phyloP scores from a whole-genome alignment of 1,139 yeast species.

The Candida albicans region DNA sequence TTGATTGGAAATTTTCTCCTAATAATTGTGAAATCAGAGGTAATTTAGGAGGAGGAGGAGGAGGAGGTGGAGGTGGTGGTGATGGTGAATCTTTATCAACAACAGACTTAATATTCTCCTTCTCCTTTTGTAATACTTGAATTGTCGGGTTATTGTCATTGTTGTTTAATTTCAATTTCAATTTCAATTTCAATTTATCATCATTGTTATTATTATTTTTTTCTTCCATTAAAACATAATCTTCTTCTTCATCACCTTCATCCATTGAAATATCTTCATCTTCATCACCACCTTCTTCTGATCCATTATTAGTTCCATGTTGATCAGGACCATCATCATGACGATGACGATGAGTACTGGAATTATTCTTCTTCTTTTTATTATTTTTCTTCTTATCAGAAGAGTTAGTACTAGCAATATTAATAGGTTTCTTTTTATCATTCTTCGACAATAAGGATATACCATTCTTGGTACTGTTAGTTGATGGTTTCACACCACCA shows the following conservation, averaged over 20 bases:
- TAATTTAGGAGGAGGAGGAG: too few species aligned
- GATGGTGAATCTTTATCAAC: constrained; percentile 5
- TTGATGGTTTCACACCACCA: neutral
- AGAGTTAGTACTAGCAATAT: too few species aligned
- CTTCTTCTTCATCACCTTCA: neutral
- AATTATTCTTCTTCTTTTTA: too few species aligned
- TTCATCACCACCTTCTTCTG: constrained; percentile 5
- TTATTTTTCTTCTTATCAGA: too few species aligned
- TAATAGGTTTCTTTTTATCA: too few species aligned
- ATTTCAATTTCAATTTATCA: neutral
- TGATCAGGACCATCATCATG: neutral
- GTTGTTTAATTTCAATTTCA: too few species aligned
- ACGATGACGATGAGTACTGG: too few species aligned
- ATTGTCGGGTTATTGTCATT: too few species aligned
- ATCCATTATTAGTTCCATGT: neutral
- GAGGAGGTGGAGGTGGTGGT: constrained; percentile 16
- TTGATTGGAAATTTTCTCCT: constrained; percentile 4
- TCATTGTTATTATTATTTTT: neutral
- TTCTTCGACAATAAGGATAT: too few species aligned
- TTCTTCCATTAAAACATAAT: neutral
- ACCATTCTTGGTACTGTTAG: too few species aligned
- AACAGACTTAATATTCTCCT: neutral
- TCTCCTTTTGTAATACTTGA: too few species aligned
- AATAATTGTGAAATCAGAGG: constrained; percentile 15
- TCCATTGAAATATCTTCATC: constrained; percentile 13